Percentiles rank a stretch among this genome's conserved stretches.
These are phyloP conservation scores for Amaranthus palmeri DNA, from an alignment of 148 eudicot species.

Conservation along the genomic window DNA sequence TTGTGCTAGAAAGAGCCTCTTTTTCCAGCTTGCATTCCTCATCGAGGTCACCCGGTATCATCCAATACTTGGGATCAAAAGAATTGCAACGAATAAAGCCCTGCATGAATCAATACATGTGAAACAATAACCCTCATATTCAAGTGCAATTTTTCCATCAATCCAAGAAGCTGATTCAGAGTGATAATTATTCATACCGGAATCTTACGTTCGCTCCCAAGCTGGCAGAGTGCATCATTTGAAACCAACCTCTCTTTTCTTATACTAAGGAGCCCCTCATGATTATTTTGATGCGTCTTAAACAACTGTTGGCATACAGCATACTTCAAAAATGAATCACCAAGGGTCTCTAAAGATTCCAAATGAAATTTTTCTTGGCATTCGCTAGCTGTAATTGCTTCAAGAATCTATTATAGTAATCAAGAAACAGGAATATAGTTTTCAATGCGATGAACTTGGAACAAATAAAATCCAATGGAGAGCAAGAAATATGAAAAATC, in stretches of 20 bases:
- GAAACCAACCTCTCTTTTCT: constrained; percentile 58
- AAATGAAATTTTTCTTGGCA: constrained; percentile 72
- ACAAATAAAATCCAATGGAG: not conserved
- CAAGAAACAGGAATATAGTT: not conserved
- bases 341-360: constrained; percentile 89
- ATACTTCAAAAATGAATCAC: constrained; percentile 93
- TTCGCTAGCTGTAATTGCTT: constrained; percentile 73
- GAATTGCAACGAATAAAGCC: constrained; percentile 78
- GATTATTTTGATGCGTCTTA: constrained; percentile 47
- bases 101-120: constrained; percentile 30
- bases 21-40: constrained; percentile 26
- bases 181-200: constrained; percentile 38
- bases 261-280: constrained; percentile 76
- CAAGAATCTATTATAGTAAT: constrained; percentile 49
- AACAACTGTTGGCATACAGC: constrained; percentile 71
- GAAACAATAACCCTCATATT: not conserved
- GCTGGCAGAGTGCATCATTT: constrained; percentile 68
- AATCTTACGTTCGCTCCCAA: constrained; percentile 68
- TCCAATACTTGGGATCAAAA: constrained; percentile 71
- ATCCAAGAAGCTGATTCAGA: not conserved
- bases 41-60: constrained; percentile 55
- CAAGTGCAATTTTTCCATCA: not conserved
- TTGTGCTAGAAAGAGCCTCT: constrained; percentile 29
- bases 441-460: not conserved
- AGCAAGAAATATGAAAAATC: constrained; percentile 30